These are phyloP conservation scores for Aspergillus terreus DNA, from an alignment of 2,329 filamentous ascomycete species.

Conservation along the genomic window DNA sequence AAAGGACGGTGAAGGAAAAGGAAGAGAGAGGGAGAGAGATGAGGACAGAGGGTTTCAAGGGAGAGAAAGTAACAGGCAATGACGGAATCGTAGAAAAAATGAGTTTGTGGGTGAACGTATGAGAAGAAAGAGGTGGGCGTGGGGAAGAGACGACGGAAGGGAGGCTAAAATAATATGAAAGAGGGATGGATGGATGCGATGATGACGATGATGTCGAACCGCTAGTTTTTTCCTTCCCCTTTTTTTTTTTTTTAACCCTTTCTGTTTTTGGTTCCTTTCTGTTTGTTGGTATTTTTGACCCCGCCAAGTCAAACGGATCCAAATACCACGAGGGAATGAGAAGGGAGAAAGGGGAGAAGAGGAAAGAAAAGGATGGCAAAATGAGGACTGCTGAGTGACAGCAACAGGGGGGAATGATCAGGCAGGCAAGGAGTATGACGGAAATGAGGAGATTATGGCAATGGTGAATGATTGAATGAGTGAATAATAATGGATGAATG, in stretches of 20 bases:
- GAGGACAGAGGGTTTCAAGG: background rate
- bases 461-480: background rate
- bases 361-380: background rate
- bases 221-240: background rate
- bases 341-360: background rate
- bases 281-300: constrained; percentile 1
- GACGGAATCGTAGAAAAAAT: background rate
- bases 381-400: background rate
- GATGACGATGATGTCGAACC: constrained; percentile 7
- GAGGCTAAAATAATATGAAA: constrained; percentile 7
- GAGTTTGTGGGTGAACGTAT: background rate
- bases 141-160: background rate
- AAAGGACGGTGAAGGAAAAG: background rate
- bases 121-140: constrained; percentile 1
- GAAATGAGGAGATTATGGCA: background rate
- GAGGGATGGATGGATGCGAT: constrained; percentile 7
- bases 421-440: background rate
- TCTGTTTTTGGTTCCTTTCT: background rate
- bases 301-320: background rate
- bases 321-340: constrained; percentile 3
- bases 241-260: background rate
- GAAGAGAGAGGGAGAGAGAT: constrained; percentile 1
- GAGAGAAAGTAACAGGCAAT: constrained; percentile 2
- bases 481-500: background rate
- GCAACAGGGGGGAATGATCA: background rate